These are phyloP conservation scores for Dryadomyces quercivorus DNA, from an alignment of 2,329 filamentous ascomycete genomes.

Conservation along the genomic window DNA sequence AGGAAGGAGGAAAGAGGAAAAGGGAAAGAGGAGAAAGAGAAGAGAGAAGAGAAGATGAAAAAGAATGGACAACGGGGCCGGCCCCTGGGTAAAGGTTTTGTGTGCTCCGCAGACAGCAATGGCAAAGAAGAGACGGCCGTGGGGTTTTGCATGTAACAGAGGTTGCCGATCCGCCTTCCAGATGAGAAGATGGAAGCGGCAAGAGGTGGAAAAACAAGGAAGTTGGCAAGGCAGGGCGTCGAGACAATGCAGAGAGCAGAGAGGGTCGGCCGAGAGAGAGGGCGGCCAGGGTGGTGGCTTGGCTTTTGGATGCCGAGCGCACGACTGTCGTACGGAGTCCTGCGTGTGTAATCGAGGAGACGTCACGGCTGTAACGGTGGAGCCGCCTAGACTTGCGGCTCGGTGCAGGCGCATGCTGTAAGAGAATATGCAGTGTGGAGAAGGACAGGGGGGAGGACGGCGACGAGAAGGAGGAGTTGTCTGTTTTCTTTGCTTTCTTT, in stretches of 20 bases:
- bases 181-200: neutral
- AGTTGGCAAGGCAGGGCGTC: neutral
- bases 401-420: too few species aligned
- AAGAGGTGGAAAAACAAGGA: neutral
- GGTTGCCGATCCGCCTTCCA: constrained; percentile 3
- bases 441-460: too few species aligned
- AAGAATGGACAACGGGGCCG: neutral
- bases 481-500: neutral
- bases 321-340: too few species aligned
- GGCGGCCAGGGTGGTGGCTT: too few species aligned
- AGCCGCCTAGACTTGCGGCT: too few species aligned
- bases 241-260: too few species aligned
- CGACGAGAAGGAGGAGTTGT: too few species aligned
- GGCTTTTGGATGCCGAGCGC: too few species aligned
- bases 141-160: constrained; percentile 1
- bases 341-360: neutral
- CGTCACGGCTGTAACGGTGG: too few species aligned
- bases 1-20: constrained; percentile 1
- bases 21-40: constrained; percentile 3
- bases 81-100: neutral
- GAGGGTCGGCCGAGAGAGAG: too few species aligned
- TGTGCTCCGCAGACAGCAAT: neutral
- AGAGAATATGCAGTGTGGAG: too few species aligned
- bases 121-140: neutral
- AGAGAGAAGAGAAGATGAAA: neutral